Evolutionary conservation across 2,329 filamentous ascomycete species (phyloP).

Genomic region (Pseudogymnoascus sp.): DNA sequence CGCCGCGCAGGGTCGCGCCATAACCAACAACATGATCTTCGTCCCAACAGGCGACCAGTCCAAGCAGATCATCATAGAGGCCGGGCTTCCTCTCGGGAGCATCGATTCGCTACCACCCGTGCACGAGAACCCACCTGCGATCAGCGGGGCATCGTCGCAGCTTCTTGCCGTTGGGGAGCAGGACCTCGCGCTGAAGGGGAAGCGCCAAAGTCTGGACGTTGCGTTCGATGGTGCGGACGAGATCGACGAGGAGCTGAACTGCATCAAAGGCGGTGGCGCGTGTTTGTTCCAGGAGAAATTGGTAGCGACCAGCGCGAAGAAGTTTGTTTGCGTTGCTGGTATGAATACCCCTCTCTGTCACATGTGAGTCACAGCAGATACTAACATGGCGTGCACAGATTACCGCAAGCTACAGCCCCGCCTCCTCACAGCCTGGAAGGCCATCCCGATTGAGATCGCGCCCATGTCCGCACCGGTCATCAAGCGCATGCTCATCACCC

Average conservation of each 20-base stretch:
- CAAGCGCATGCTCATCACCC: constrained; percentile 60
- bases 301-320: constrained; percentile 75
- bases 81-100: constrained; percentile 66
- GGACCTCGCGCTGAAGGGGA: constrained; percentile 31
- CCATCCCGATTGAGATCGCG: constrained; percentile 88
- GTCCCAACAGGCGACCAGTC: constrained; percentile 84
- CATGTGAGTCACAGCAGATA: background rate
- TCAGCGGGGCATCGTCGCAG: constrained; percentile 53
- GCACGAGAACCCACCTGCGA: constrained; percentile 20
- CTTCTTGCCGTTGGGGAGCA: constrained; percentile 50
- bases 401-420: constrained; percentile 81
- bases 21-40: constrained; percentile 66
- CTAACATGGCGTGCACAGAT: constrained; percentile 47
- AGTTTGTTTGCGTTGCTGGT: constrained; percentile 84
- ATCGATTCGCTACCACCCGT: constrained; percentile 32
- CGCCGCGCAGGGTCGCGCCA: constrained; percentile 48
- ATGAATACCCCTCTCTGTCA: constrained; percentile 29
- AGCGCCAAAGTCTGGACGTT: constrained; percentile 63
- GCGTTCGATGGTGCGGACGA: constrained; percentile 97
- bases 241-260: constrained; percentile 88
- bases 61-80: constrained; percentile 74
- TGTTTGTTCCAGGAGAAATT: constrained; percentile 98
- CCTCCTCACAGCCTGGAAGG: constrained; percentile 70
- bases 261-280: constrained; percentile 96
- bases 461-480: constrained; percentile 77